Evolutionary conservation across 2,329 filamentous ascomycete genomes (phyloP).

Genomic region (Pseudopyricularia javanii): DNA sequence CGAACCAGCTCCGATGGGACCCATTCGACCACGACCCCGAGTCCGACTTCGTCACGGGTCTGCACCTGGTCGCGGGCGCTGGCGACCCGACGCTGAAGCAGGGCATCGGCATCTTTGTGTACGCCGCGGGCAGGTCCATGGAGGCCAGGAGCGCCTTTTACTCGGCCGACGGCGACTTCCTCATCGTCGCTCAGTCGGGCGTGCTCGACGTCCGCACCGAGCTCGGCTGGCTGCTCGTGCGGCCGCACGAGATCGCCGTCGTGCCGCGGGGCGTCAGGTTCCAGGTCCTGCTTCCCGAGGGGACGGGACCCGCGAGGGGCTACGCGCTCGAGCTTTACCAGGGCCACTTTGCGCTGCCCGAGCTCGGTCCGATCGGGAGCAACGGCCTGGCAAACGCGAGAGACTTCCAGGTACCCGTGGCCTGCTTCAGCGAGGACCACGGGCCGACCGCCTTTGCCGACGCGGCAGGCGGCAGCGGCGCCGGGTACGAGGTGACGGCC

Average conservation of each 20-base stretch:
- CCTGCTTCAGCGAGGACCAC: constrained; percentile 38
- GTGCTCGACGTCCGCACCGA: constrained; percentile 54
- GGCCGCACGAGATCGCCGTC: constrained; percentile 52
- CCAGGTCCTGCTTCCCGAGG: constrained; percentile 41
- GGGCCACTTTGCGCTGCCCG: constrained; percentile 44
- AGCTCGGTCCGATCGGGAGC: constrained; percentile 45
- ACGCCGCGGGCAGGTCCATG: constrained; percentile 59
- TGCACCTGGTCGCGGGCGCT: constrained; percentile 54
- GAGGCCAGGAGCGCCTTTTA: constrained; percentile 55
- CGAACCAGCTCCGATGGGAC: constrained; percentile 61
- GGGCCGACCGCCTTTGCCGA: constrained; percentile 7
- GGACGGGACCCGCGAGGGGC: constrained; percentile 28
- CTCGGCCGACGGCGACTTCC: constrained; percentile 55
- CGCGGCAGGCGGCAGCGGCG: not conserved
- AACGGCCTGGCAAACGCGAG: constrained; percentile 45
- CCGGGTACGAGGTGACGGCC: constrained; percentile 30
- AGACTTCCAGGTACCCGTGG: constrained; percentile 50
- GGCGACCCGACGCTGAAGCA: constrained; percentile 60
- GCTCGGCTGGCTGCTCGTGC: constrained; percentile 45
- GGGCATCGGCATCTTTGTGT: constrained; percentile 58
- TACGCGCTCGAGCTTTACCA: constrained; percentile 50
- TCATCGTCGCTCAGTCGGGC: constrained; percentile 56
- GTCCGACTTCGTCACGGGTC: constrained; percentile 26
- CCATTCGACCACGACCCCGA: constrained; percentile 42
- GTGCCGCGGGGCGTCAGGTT: constrained; percentile 51